Base-by-base conservation (phyloP, 805 yeast genomes). In the Wickerhamomyces bisporus region DNA sequence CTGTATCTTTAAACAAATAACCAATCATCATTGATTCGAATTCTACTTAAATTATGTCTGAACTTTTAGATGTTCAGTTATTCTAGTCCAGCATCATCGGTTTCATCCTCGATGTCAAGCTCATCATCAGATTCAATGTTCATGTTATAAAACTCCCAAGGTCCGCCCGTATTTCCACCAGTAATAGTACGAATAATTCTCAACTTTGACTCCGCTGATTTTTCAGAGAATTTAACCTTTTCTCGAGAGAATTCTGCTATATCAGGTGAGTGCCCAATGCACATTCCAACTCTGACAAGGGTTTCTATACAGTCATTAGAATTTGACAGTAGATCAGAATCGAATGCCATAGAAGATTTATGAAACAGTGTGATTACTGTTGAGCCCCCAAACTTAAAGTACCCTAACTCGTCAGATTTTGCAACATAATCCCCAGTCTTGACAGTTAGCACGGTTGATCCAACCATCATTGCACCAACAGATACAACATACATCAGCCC, bases 391-490 rank as follows among this genome's bases (percentile, higher is more conserved):
- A 91, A 91, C 56, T 89, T 86, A 71, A 91, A 91, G 55, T 86
- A 91, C 0, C 98, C 98, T 20, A 91, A 61, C 52, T 91, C 98
- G 30, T 85, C 89, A 4, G 93, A 85, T 32, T 89, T 69, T 8
- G 61, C 50, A 4, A 91, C 68, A 0, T 37, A 27, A 31, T 77
- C 77, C 3, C 86, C 87, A 32, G 71, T 74, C 36, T 71, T 56
- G 13, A 79, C 81, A 0, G 91, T 80, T 21, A 91, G 58, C 0
- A 87, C 73, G 2, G 82, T 88, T 2, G 95, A 82, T 0, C 98
- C 98, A 3, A 91, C 98, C 97, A 91, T 88, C 98, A 93, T 91
- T 0, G 98, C 98, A 26, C 98, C 98, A 4, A 91, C 86, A 6
- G 93, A 79, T 17, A 87, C 75, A 62, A 86, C 71, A 44, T 84